Percentiles rank a stretch among this genome's conserved stretches.
Conservation (phyloP, 345 rosid genomes). For the Triadica sebifera region DNA sequence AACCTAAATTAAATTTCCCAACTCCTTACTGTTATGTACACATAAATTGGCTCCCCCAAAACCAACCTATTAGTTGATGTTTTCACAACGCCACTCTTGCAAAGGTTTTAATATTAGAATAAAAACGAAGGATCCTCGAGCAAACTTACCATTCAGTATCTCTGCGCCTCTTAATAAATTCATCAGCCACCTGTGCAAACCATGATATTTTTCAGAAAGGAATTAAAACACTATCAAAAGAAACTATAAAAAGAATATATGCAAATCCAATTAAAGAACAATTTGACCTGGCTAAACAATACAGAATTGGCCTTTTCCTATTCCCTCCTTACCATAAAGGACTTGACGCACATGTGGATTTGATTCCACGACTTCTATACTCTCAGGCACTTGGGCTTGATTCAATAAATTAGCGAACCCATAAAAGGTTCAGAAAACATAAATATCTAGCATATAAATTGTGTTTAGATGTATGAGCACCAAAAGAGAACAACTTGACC, state of each 20-base stretch:
- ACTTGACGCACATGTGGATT: neutral
- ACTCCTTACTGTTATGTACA: neutral
- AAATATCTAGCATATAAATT: neutral
- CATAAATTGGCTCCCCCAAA: neutral
- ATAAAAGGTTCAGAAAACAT: too few relatives aligned
- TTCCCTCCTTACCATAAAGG: neutral
- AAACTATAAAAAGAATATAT: neutral
- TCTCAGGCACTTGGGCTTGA: too few relatives aligned
- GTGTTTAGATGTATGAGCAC: neutral
- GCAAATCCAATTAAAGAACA: neutral
- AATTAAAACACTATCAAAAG: neutral
- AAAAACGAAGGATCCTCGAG: constrained; percentile 9
- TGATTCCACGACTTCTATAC: neutral
- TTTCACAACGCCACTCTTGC: neutral
- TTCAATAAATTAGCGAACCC: too few relatives aligned
- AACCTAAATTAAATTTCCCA: neutral
- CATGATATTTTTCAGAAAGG: constrained; percentile 11
- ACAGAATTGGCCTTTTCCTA: neutral
- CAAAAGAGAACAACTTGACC: neutral
- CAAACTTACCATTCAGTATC: constrained; percentile 60
- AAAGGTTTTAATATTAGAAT: neutral
- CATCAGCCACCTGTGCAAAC: constrained; percentile 56
- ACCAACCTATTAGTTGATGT: neutral
- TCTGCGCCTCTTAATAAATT: constrained; percentile 57
- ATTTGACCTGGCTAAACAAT: neutral